A percentile compares a stretch with the other conserved stretches of the same genome.
Evolutionary conservation across 441 rosid genomes (phyloP).

Genomic region (Isatis lusitanica): DNA sequence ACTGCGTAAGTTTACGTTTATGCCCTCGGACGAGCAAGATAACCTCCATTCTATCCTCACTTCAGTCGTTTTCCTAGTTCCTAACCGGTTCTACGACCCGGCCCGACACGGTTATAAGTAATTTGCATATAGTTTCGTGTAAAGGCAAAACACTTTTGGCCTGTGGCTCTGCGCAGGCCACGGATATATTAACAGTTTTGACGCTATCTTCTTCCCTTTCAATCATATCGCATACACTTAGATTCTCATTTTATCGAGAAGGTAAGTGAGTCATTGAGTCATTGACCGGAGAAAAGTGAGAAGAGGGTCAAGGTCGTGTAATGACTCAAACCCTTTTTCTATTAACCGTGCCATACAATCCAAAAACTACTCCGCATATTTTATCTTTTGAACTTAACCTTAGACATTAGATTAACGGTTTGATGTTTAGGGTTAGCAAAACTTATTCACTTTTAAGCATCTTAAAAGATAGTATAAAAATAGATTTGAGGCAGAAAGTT

Average conservation of each 20-base stretch:
- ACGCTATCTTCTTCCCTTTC: neutral
- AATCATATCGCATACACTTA: neutral
- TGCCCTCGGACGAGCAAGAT: constrained; percentile 13
- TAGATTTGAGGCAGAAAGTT: neutral
- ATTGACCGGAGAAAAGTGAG: neutral
- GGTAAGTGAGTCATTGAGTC: neutral
- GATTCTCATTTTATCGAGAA: neutral
- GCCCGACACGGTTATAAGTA: neutral
- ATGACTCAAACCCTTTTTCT: neutral
- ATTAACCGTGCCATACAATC: neutral
- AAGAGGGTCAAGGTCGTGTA: too few species aligned
- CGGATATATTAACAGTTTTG: constrained; percentile 21
- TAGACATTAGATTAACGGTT: neutral
- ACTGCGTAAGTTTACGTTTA: neutral
- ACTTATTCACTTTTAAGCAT: neutral
- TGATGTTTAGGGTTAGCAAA: neutral
- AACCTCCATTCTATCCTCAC: constrained; percentile 19
- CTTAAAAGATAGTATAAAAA: neutral
- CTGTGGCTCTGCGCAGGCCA: constrained; percentile 26
- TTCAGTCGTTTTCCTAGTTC: constrained; percentile 15
- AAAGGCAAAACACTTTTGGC: neutral
- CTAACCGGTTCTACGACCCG: neutral
- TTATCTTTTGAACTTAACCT: neutral
- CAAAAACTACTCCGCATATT: neutral
- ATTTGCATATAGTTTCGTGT: constrained; percentile 9